A percentile compares a stretch with the other conserved stretches of the same genome.
Evolutionary conservation across 2,329 filamentous ascomycete genomes (phyloP).

Genomic region (Thyridium curvatum): DNA sequence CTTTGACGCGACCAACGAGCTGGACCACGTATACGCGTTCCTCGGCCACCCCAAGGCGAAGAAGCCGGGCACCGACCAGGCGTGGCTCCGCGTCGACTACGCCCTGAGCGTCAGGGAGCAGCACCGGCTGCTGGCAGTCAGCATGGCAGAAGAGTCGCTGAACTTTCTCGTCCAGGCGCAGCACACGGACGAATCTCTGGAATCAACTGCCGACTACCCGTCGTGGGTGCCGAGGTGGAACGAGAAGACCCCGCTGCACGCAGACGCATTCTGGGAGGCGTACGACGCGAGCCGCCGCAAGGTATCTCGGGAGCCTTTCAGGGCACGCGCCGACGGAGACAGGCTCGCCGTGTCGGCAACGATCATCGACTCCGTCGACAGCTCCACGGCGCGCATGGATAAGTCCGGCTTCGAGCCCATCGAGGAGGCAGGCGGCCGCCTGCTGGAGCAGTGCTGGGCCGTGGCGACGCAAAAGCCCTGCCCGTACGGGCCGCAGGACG

Average conservation of each 20-base stretch:
- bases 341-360: too few species aligned
- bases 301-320: slow-evolving; percentile 5
- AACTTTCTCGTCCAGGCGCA: slow-evolving; percentile 8
- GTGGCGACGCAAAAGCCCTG: too few species aligned
- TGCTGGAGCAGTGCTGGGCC: too few species aligned
- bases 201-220: slow-evolving; percentile 6
- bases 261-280: slow-evolving; percentile 8
- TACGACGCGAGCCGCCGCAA: slow-evolving; percentile 9
- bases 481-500: too few species aligned
- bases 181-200: slow-evolving; percentile 1
- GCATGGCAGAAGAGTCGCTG: too few species aligned
- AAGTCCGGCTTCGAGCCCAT: neutral
- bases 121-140: slow-evolving; percentile 4
- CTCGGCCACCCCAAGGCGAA: slow-evolving; percentile 8
- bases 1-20: slow-evolving; percentile 8
- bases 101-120: slow-evolving; percentile 5
- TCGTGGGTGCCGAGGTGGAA: slow-evolving; percentile 9
- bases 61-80: neutral
- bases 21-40: slow-evolving; percentile 9
- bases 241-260: slow-evolving; percentile 1
- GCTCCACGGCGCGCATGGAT: slow-evolving; percentile 2
- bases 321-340: neutral
- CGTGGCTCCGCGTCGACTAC: slow-evolving; percentile 2
- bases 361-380: too few species aligned
- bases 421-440: too few species aligned